Evolutionary conservation across 192 early-diverging fungal genomes (phyloP).

Genomic region (Entomortierella lignicola): DNA sequence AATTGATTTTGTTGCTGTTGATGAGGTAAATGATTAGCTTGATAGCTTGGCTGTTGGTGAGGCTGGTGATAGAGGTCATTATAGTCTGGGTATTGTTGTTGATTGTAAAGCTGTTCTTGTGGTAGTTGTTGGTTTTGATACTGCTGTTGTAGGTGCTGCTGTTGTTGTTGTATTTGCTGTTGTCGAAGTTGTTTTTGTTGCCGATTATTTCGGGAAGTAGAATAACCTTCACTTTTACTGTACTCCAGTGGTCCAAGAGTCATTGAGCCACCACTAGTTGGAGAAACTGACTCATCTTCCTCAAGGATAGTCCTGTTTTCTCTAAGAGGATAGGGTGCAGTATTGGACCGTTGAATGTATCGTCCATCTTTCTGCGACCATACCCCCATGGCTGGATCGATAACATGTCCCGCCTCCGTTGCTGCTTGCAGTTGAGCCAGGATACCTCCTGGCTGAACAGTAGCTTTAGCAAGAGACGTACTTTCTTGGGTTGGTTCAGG

Average conservation of each 20-base stretch:
- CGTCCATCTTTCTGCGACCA: slow-evolving; percentile 34
- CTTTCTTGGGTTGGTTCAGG: slow-evolving; percentile 34
- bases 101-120: not conserved
- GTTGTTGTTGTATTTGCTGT: slow-evolving; percentile 6
- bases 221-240: slow-evolving; percentile 37
- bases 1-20: not conserved
- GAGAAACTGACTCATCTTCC: slow-evolving; percentile 12
- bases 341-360: slow-evolving; percentile 42
- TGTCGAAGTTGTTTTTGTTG: slow-evolving; percentile 23
- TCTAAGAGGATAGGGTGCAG: slow-evolving; percentile 20
- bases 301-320: slow-evolving; percentile 31
- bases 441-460: slow-evolving; percentile 37
- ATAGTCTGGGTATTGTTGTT: not conserved
- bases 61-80: not conserved
- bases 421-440: slow-evolving; percentile 36
- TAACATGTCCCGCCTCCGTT: slow-evolving; percentile 30
- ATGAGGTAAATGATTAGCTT: slow-evolving; percentile 14
- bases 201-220: slow-evolving; percentile 3
- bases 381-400: slow-evolving; percentile 24
- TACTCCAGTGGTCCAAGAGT: slow-evolving; percentile 10
- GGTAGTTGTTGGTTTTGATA: slow-evolving; percentile 5
- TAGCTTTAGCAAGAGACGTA: slow-evolving; percentile 37
- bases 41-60: slow-evolving; percentile 2
- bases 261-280: not conserved
- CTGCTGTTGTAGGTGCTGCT: not conserved